Conservation (phyloP, 345 rosid species). For the Salix dunnii region DNA sequence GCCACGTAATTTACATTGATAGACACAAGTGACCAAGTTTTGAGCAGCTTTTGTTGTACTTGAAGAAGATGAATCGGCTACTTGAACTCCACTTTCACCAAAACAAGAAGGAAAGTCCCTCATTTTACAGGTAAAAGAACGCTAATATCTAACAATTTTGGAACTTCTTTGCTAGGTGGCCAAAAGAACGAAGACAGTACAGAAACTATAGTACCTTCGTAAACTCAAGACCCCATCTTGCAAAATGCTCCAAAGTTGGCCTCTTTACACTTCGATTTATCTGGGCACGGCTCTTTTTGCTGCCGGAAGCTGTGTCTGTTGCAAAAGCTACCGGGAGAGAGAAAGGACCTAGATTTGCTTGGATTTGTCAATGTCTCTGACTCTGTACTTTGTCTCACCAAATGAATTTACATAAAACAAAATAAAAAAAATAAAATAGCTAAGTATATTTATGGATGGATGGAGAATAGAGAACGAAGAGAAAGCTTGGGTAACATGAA, state of each 20-base stretch:
- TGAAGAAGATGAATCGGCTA: constrained; percentile 78
- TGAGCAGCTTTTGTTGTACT: constrained; percentile 56
- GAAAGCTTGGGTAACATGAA: constrained; percentile 25
- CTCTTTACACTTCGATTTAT: constrained; percentile 18
- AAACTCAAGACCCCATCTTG: constrained; percentile 36
- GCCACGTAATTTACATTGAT: constrained; percentile 60
- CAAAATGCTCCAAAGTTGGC: constrained; percentile 28
- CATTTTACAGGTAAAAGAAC: constrained; percentile 31
- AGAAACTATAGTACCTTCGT: constrained; percentile 25
- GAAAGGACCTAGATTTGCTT: constrained; percentile 29
- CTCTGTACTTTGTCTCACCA: background rate
- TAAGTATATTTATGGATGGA: background rate
- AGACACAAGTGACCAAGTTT: constrained; percentile 71
- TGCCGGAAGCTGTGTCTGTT: constrained; percentile 9
- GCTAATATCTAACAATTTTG: background rate
- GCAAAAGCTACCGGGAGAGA: background rate
- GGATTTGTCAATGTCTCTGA: constrained; percentile 15
- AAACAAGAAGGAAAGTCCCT: constrained; percentile 97
- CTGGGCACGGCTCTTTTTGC: constrained; percentile 16
- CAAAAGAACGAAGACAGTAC: background rate
- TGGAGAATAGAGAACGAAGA: background rate
- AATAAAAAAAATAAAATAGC: background rate
- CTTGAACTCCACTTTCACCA: constrained; percentile 93
- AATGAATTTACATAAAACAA: background rate
- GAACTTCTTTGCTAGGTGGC: background rate